A percentile compares a stretch with the other conserved stretches of the same genome.
These are phyloP conservation scores for Aspergillus bertholletiae DNA, from an alignment of 495 filamentous ascomycete species.

Conservation along the genomic window DNA sequence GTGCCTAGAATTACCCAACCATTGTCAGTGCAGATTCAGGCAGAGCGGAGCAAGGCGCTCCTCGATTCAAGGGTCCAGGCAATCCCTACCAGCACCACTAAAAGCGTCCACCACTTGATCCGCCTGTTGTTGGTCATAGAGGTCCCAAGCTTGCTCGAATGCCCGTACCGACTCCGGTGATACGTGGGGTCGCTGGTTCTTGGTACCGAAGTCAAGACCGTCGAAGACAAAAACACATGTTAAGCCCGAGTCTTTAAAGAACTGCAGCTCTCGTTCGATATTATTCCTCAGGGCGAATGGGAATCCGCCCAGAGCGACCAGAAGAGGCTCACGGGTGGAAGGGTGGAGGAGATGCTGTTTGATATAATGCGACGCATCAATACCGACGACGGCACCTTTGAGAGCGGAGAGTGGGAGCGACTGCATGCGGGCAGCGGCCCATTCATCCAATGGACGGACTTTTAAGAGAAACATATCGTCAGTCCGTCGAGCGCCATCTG, in stretches of 20 bases:
- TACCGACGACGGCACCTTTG: constrained; percentile 68
- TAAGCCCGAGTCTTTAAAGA: constrained; percentile 59
- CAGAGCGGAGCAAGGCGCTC: background rate
- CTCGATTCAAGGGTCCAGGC: background rate
- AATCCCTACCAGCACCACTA: constrained; percentile 68
- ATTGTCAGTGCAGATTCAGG: constrained; percentile 17
- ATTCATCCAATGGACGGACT: constrained; percentile 61
- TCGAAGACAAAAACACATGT: constrained; percentile 83
- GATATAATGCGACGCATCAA: constrained; percentile 91
- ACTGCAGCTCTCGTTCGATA: constrained; percentile 69
- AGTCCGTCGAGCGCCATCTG: background rate
- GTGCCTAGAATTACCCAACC: constrained; percentile 39
- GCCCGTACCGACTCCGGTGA: constrained; percentile 44
- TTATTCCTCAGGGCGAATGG: constrained; percentile 70
- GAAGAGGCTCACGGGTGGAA: constrained; percentile 74
- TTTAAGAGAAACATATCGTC: constrained; percentile 10
- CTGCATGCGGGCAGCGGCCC: constrained; percentile 49
- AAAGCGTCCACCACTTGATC: constrained; percentile 78
- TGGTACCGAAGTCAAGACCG: constrained; percentile 72
- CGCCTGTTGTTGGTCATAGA: constrained; percentile 79
- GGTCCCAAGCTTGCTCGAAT: constrained; percentile 69
- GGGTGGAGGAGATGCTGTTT: constrained; percentile 64
- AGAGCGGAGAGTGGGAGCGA: constrained; percentile 59
- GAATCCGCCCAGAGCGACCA: constrained; percentile 84
- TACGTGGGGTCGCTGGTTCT: constrained; percentile 54